A percentile compares a stretch with the other conserved stretches of the same genome.
These are phyloP conservation scores for Graphilbum sp. DNA, from an alignment of 2,329 filamentous ascomycete species.

Conservation along the genomic window DNA sequence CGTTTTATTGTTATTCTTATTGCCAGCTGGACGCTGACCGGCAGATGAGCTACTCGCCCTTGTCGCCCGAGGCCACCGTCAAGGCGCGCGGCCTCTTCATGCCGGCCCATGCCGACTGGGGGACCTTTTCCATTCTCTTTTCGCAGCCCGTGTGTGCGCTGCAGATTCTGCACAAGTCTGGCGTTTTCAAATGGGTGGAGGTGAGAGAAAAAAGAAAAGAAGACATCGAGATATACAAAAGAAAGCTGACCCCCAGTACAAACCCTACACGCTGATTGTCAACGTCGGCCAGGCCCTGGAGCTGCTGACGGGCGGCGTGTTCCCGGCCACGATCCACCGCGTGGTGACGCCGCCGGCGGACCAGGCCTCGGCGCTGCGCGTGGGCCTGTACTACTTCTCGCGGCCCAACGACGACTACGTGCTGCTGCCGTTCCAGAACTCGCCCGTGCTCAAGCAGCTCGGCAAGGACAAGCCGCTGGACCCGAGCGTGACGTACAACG, in stretches of 20 bases:
- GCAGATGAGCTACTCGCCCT: conserved; percentile 35
- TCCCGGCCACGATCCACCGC: conserved; percentile 19
- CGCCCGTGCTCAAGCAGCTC: conserved; percentile 9
- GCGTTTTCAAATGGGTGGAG: too few relatives aligned
- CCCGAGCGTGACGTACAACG: background rate
- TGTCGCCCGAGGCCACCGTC: conserved; percentile 15
- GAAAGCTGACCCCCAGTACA: too few relatives aligned
- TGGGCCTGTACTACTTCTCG: conserved; percentile 21
- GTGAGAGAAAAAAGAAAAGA: too few relatives aligned
- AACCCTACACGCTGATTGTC: conserved; percentile 25
- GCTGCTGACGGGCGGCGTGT: conserved; percentile 13
- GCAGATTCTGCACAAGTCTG: conserved; percentile 29
- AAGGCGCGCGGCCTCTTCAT: conserved; percentile 11
- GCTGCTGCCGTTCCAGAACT: conserved; percentile 15
- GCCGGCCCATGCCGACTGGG: conserved; percentile 27
- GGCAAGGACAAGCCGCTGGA: conserved; percentile 1
- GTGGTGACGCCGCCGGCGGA: conserved; percentile 19
- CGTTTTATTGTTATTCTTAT: too few relatives aligned
- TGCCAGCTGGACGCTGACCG: too few relatives aligned
- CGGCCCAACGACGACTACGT: conserved; percentile 17
- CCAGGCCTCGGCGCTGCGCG: conserved; percentile 15
- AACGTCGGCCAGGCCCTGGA: conserved; percentile 21
- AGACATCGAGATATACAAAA: too few relatives aligned
- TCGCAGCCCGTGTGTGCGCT: conserved; percentile 31
- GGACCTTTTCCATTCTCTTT: conserved; percentile 31